Base-by-base conservation (phyloP, 805 yeast species). In the Diddensiella transvaalensis region DNA sequence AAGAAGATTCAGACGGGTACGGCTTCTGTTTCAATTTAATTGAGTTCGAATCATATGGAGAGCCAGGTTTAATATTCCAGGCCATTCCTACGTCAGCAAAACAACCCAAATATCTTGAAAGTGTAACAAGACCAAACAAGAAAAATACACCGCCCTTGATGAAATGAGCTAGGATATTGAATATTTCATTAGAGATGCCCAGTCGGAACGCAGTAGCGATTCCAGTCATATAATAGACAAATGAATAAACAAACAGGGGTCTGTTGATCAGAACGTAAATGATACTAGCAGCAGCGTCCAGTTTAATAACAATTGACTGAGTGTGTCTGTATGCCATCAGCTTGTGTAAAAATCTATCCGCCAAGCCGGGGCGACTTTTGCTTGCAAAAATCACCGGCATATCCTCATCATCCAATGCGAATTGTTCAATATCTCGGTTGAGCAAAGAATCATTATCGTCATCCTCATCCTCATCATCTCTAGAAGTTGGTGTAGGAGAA, bases 131-230 rank as follows among this genome's bases (percentile, higher is more conserved):
- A 18, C 99, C 99, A 35, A 85, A 69, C 3, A 74, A 54, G 50
- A 88, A 74, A 62, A 91, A 91, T 2, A 91, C 93, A 22, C 91
- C 93, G 51, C 99, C 99, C 67, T 91, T 91, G 65, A 91, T 91
- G 76, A 88, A 87, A 67, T 91, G 99, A 1, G 99, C 99, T 49
- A 91, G 74, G 45, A 91, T 66, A 58, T 87, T 88, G 70, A 87
- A 91, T 11, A 90, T 83, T 18, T 72, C 71, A 10, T 58, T 61
- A 2, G 80, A 90, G 65, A 78, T 68, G 35, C 96, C 98, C 59
- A 89, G 66, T 36, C 83, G 62, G 46, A 76, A 78, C 39, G 86
- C 85, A 3, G 85, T 82, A 4, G 88, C 87, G 24, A 81, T 60
- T 2, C 78, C 84, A 3, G 79, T 69, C 37, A 78, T 40, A 15